A percentile compares a stretch with the other conserved stretches of the same genome.
phyloP scores from a whole-genome alignment of 2,329 filamentous ascomycete genomes.

The Stromatinia cepivora region DNA sequence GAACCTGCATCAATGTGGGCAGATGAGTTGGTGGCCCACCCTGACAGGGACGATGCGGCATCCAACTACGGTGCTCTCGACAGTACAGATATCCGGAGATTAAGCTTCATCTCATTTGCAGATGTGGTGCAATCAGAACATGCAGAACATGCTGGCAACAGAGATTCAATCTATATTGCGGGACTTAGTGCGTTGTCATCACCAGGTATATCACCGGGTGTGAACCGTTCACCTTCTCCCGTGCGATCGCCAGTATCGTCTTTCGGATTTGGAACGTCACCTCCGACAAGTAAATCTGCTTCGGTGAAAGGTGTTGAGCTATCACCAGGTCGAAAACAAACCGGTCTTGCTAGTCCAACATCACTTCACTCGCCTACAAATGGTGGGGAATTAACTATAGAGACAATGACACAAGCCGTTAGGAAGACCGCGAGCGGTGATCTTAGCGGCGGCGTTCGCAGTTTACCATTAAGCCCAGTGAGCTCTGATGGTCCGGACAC shows the following conservation, averaged over 20 bases:
- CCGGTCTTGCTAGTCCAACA: constrained; percentile 61
- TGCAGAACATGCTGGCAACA: constrained; percentile 59
- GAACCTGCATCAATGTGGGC: constrained; percentile 41
- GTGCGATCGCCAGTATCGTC: constrained; percentile 77
- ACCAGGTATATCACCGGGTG: constrained; percentile 35
- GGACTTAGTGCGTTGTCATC: constrained; percentile 63
- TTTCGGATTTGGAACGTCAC: constrained; percentile 66
- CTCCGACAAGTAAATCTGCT: constrained; percentile 73
- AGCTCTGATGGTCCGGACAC: constrained; percentile 43
- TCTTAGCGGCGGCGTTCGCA: constrained; percentile 56
- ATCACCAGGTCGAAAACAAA: constrained; percentile 54
- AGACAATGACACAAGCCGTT: constrained; percentile 91
- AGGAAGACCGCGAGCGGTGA: constrained; percentile 83
- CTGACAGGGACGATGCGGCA: constrained; percentile 59
- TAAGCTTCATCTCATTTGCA: constrained; percentile 96
- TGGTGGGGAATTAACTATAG: constrained; percentile 76
- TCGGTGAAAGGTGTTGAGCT: constrained; percentile 74
- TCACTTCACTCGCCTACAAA: constrained; percentile 54
- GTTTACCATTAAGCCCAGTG: constrained; percentile 59
- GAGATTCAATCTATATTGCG: constrained; percentile 69
- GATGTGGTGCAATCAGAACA: constrained; percentile 90
- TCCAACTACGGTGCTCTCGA: constrained; percentile 80
- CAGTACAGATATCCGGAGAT: constrained; percentile 71
- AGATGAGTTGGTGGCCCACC: constrained; percentile 52
- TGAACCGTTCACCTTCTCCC: constrained; percentile 75